Evolutionary conservation across 1,284 basidiomycete genomes (phyloP), one percentile per base, ranked within the genome.

Genomic region (Rhodotorula sp.): DNA sequence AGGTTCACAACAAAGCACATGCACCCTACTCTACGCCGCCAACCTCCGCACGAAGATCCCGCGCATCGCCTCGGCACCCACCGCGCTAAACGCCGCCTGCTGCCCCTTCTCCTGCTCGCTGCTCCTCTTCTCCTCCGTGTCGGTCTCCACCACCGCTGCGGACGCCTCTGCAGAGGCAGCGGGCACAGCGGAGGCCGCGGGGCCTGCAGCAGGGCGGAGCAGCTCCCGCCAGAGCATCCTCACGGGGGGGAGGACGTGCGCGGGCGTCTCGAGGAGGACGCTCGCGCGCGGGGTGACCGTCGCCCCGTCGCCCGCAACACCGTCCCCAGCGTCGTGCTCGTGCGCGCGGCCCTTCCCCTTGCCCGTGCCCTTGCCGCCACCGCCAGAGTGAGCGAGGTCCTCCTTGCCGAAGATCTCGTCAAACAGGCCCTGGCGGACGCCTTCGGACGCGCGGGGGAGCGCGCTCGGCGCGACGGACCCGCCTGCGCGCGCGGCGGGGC

Each of bases 381-480:
- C 63, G 21, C n/a, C n/a, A 34, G n/a, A n/a, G n/a, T n/a, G n/a
- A n/a, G n/a, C n/a, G n/a, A n/a, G n/a, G 50, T 67, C 67, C 6
- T 34, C 57, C 1, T 58, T 29, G 25, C 78, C 77, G 34, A 77
- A 78, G 54, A 78, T 72, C 54, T 78, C 77, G 67, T 79, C 77
- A 29, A 78, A 79, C 17, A 79, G 64, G 8, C 77, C 50, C 46
- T 48, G 64, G 10, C 67, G 56, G 12, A 67, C 67, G 36, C 60
- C 55, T 10, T 55, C 36, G 22, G 36, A 39, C 3, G 64, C 64
- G 8, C 58, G 55, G 21, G 74, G 74, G 9, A 76, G 64, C 7
- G 68, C 50, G 3, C 66, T 59, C 0, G 75, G 69, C 1, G 67
- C 65, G 57, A 70, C 66, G 12, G 44, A 36, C 2, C 44, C 39